Evolutionary conservation across 139 green algal genomes (phyloP).

Genomic region (Coccomyxa sp.): DNA sequence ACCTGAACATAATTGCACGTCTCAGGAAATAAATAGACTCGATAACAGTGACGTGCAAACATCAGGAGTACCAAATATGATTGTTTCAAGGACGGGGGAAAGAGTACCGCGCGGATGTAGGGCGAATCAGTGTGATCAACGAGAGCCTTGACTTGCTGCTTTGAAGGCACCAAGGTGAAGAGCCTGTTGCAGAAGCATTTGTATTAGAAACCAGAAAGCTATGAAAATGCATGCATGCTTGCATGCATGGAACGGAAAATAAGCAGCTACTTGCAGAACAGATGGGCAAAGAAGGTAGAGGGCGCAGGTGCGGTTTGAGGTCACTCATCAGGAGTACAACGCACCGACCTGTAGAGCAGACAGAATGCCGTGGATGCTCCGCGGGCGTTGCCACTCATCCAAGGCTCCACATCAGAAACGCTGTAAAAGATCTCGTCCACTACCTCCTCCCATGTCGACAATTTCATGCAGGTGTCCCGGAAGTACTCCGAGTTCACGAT

Average conservation of each 20-base stretch:
- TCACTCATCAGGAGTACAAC: not conserved
- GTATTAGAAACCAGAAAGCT: too few species aligned
- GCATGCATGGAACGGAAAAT: too few species aligned
- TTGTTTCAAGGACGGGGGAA: not conserved
- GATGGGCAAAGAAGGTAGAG: not conserved
- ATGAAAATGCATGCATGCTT: too few species aligned
- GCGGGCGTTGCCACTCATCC: constrained; percentile 93
- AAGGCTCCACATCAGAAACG: constrained; percentile 90
- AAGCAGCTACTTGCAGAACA: too few species aligned
- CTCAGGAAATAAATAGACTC: not conserved
- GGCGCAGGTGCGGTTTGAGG: too few species aligned
- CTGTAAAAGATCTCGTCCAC: constrained; percentile 83
- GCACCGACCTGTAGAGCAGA: constrained; percentile 62
- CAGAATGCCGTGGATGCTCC: constrained; percentile 92
- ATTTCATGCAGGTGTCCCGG: constrained; percentile 48
- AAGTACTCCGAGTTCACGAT: constrained; percentile 76
- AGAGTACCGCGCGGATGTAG: constrained; percentile 89
- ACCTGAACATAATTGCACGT: constrained; percentile 48
- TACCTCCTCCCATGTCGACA: constrained; percentile 64
- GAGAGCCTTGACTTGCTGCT: constrained; percentile 62
- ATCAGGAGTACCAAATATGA: not conserved
- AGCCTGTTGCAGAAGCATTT: not conserved
- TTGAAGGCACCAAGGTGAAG: constrained; percentile 66
- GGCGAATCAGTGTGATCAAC: constrained; percentile 86
- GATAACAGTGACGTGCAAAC: not conserved